Conservation (phyloP, 306 rosid genomes). For the Inga oerstediana region DNA sequence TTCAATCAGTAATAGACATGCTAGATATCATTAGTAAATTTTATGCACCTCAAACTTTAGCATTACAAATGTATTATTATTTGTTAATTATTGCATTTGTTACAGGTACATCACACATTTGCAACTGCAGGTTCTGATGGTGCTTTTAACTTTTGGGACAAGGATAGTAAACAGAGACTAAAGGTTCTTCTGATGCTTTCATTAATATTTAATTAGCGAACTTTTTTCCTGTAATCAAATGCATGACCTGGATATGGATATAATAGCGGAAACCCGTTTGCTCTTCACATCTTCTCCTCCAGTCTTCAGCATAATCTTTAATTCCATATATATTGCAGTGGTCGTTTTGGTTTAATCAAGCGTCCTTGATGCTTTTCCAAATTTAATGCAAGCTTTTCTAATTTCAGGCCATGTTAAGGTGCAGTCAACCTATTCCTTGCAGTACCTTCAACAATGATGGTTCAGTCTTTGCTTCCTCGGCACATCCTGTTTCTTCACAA, state of each 20-base stretch:
- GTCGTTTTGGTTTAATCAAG: background rate
- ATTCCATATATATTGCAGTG: background rate
- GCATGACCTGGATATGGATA: background rate
- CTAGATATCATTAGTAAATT: background rate
- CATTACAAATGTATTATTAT: background rate
- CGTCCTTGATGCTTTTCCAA: background rate
- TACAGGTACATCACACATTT: constrained; percentile 91
- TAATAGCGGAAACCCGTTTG: background rate
- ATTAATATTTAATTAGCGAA: background rate
- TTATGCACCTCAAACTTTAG: background rate
- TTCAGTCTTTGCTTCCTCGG: no score
- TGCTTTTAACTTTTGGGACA: constrained; percentile 51
- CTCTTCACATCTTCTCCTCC: background rate
- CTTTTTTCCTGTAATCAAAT: background rate
- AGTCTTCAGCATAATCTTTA: background rate
- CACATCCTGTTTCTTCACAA: no score
- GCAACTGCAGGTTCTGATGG: constrained; percentile 90
- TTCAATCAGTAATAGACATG: background rate
- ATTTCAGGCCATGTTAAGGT: constrained; percentile 81
- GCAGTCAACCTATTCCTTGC: constrained; percentile 89
- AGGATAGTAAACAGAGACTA: constrained; percentile 94
- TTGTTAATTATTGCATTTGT: background rate
- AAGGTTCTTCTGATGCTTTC: constrained; percentile 51
- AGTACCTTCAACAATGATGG: constrained; percentile 41
- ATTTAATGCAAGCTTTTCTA: background rate